Evolutionary conservation across 495 filamentous ascomycete species (phyloP), one percentile per base, ranked within the genome.

Genomic region (Podospora pseudoanserina): DNA sequence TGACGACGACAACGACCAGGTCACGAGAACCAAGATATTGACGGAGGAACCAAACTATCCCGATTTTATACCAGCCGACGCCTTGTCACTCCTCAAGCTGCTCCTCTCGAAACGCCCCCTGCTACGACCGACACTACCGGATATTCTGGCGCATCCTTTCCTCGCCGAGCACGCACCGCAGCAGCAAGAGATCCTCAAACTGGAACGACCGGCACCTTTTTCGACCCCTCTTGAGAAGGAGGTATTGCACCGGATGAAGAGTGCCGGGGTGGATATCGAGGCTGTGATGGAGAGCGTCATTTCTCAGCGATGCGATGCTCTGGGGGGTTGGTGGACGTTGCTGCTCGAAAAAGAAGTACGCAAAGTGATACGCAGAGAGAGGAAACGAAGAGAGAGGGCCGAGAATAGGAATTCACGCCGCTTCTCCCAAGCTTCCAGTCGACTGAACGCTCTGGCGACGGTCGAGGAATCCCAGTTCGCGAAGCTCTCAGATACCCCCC

Each of bases 251-350:
- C 88, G 95, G 60, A 97, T 99, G 95, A 90, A 92, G 66, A 92
- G 92, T 70, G 96, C 95, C 3, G 95, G 95, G 0, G 92, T 98
- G 39, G 92, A 98, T 76, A 94, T 96, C 66, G 95, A 99, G 73
- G 84, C 90, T 65, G 92, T 99, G 23, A 93, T 98, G 70, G 93
- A 97, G 72, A 93, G 96, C 70, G 95, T 99, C 27, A 81, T 97
- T 15, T 87, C 94, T 7, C 91, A 96, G 73, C 84, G 90, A 70
- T 98, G 96, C 73, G 94, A 99, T 76, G 84, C 86, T 11, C 80
- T 99, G 53, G 93, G 93, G 60, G 95, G 95, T 11, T 99, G 95
- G 95, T 99, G 95, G 95, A 91, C 92, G 19, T 79, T 99, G 27
- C 78, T 98, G 67, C 90, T 98, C 63, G 95, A 98, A 75, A 98